A percentile compares a stretch with the other conserved stretches of the same genome.
Conservation (phyloP, 2,329 filamentous ascomycete species). For the Colletotrichum nymphaeae region DNA sequence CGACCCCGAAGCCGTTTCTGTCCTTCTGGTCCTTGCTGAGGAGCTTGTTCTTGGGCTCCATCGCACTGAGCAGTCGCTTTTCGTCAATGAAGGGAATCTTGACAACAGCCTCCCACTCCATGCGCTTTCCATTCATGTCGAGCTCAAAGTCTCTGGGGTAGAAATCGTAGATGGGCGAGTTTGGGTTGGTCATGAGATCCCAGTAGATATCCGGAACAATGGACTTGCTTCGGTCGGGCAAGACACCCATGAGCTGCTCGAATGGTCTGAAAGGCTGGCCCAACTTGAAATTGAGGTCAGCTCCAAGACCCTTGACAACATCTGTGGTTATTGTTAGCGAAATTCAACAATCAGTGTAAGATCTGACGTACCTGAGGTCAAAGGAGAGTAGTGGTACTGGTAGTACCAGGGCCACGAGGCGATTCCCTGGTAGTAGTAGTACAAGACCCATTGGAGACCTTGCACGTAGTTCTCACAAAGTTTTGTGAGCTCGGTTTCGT, state of each 20-base stretch:
- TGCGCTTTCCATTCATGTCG: slow-evolving; percentile 99
- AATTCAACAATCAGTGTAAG: slow-evolving; percentile 39
- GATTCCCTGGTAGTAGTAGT: slow-evolving; percentile 97
- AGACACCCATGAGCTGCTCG: slow-evolving; percentile 97
- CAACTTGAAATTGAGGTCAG: slow-evolving; percentile 90
- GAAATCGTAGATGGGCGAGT: slow-evolving; percentile 96
- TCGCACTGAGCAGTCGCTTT: slow-evolving; percentile 83
- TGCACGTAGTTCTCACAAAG: slow-evolving; percentile 97
- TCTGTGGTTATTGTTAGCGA: slow-evolving; percentile 63
- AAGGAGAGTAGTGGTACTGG: slow-evolving; percentile 93
- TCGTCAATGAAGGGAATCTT: slow-evolving; percentile 99
- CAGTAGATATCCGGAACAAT: slow-evolving; percentile 92
- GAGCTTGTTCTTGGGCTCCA: slow-evolving; percentile 84
- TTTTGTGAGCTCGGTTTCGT: slow-evolving; percentile 79
- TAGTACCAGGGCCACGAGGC: slow-evolving; percentile 99
- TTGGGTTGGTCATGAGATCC: slow-evolving; percentile 88
- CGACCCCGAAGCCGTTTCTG: slow-evolving; percentile 91
- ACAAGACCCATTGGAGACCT: slow-evolving; percentile 96
- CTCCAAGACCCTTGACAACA: slow-evolving; percentile 86
- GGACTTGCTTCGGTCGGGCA: slow-evolving; percentile 96
- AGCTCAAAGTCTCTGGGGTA: slow-evolving; percentile 97
- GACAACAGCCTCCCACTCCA: slow-evolving; percentile 99
- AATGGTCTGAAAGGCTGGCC: slow-evolving; percentile 96
- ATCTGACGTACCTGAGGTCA: slow-evolving; percentile 79
- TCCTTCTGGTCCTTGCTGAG: slow-evolving; percentile 82